phyloP scores from a whole-genome alignment of 257 asterid genomes.

The Solanum chaucha region DNA sequence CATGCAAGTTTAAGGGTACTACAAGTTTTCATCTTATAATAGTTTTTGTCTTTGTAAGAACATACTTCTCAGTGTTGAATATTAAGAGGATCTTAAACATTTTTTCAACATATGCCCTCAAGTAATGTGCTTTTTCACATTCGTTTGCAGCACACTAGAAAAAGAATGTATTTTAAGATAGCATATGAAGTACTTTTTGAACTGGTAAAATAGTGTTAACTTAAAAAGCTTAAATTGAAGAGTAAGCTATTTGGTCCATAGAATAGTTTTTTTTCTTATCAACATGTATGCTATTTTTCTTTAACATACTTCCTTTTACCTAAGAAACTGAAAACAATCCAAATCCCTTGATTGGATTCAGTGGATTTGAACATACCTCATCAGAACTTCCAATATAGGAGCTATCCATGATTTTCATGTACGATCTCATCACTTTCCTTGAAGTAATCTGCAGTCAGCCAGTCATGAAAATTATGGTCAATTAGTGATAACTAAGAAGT shows the following conservation, averaged over 20 bases:
- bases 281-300: background rate
- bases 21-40: background rate
- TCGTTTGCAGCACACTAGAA: background rate
- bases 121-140: background rate
- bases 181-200: background rate
- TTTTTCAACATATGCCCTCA: background rate
- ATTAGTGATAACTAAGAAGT: background rate
- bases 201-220: background rate
- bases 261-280: background rate
- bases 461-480: background rate
- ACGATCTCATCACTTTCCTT: conserved; percentile 32
- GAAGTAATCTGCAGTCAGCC: conserved; percentile 27
- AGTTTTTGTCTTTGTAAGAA: background rate
- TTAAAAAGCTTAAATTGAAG: background rate
- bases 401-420: conserved; percentile 44
- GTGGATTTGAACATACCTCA: conserved; percentile 22
- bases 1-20: background rate
- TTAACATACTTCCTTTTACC: background rate
- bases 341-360: background rate
- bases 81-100: background rate
- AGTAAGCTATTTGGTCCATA: background rate
- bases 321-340: background rate
- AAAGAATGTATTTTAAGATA: background rate
- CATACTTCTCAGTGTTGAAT: background rate
- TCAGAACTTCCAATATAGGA: conserved; percentile 51